A percentile compares a stretch with the other conserved stretches of the same genome.
Conservation (phyloP, 1,284 basidiomycete species). For the Cystobasidium sp. region DNA sequence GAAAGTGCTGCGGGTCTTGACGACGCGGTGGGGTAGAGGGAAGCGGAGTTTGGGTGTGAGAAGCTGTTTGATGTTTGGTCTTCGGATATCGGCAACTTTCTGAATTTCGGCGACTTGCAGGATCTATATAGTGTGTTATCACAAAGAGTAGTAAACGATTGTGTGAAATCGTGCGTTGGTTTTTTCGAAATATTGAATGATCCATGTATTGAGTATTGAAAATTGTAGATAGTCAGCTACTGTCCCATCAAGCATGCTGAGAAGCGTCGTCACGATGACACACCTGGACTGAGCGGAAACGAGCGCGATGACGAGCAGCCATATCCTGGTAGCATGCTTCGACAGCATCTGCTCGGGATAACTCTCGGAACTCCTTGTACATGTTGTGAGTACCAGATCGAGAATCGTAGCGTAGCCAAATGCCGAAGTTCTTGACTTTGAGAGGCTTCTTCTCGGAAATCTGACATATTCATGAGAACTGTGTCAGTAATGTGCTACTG, state of each 20-base stretch:
- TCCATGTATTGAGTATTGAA: background rate
- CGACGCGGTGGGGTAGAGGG: slow-evolving; percentile 90
- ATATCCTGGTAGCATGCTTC: slow-evolving; percentile 99
- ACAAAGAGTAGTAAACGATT: slow-evolving; percentile 46
- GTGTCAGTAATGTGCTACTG: background rate
- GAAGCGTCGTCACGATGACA: slow-evolving; percentile 53
- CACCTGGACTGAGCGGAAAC: slow-evolving; percentile 97
- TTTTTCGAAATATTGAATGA: background rate
- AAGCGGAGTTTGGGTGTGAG: slow-evolving; percentile 88
- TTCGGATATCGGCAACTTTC: slow-evolving; percentile 87
- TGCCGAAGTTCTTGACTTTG: slow-evolving; percentile 99
- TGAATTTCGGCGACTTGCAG: slow-evolving; percentile 91
- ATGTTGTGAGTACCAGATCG: slow-evolving; percentile 95
- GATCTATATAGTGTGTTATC: slow-evolving; percentile 64
- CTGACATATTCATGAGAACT: slow-evolving; percentile 60
- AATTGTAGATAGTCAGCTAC: background rate
- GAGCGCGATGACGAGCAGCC: slow-evolving; percentile 98
- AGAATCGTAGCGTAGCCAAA: slow-evolving; percentile 99
- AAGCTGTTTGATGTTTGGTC: slow-evolving; percentile 74
- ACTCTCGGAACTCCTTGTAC: slow-evolving; percentile 92
- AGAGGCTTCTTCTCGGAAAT: slow-evolving; percentile 95
- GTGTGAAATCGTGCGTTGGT: background rate
- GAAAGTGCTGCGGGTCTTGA: slow-evolving; percentile 58
- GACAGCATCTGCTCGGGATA: slow-evolving; percentile 92
- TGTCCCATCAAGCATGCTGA: background rate